These are phyloP conservation scores for Goffeauzyma gilvescens DNA, from an alignment of 768 basidiomycete species.

Conservation along the genomic window DNA sequence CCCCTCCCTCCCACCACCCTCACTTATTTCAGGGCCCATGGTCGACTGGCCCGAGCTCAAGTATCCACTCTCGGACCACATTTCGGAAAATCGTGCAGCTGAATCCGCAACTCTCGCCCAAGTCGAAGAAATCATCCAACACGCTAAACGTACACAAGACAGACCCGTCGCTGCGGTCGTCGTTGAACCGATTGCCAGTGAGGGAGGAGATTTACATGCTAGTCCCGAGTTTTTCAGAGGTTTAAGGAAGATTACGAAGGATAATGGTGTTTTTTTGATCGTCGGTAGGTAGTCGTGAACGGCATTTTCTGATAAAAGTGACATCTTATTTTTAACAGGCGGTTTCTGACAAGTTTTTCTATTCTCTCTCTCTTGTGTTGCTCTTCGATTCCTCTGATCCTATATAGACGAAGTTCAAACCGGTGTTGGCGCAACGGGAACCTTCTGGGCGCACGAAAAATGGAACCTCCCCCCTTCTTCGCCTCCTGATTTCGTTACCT, in stretches of 20 bases:
- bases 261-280: slow-evolving; percentile 35
- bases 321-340: too few relatives aligned
- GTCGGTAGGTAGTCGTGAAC: slow-evolving; percentile 20
- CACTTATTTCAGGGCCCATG: too few relatives aligned
- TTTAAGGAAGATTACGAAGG: slow-evolving; percentile 30
- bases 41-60: slow-evolving; percentile 33
- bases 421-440: slow-evolving; percentile 35
- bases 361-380: not conserved
- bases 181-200: slow-evolving; percentile 35
- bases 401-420: slow-evolving; percentile 35
- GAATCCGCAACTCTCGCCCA: slow-evolving; percentile 30
- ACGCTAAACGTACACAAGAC: too few relatives aligned
- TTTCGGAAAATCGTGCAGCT: slow-evolving; percentile 30
- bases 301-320: too few relatives aligned
- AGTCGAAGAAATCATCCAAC: slow-evolving; percentile 23
- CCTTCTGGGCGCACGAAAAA: slow-evolving; percentile 37
- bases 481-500: slow-evolving; percentile 35
- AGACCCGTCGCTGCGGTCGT: slow-evolving; percentile 35
- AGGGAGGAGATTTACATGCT: slow-evolving; percentile 36
- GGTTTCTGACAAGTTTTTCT: too few relatives aligned
- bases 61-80: slow-evolving; percentile 34
- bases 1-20: too few relatives aligned
- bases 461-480: slow-evolving; percentile 28
- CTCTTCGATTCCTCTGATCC: not conserved
- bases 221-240: slow-evolving; percentile 32